phyloP scores from a whole-genome alignment of 2,329 filamentous ascomycete genomes.

The Tolypocladium album region DNA sequence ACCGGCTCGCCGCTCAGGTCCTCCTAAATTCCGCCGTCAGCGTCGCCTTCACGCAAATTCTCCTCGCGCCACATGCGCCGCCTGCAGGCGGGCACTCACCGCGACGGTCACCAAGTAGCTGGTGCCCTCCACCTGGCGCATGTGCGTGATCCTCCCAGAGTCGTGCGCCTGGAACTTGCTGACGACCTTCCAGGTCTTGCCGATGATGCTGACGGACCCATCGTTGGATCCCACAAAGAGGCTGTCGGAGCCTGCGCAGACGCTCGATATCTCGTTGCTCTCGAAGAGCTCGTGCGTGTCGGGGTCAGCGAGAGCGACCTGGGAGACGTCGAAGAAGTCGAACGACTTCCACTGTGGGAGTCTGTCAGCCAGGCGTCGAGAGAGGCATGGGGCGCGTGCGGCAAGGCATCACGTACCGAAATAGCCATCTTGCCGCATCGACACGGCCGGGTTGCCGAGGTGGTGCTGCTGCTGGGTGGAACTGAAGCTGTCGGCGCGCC shows the following conservation, averaged over 20 bases:
- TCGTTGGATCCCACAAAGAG: constrained; percentile 81
- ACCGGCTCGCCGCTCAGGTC: constrained; percentile 80
- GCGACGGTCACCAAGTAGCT: constrained; percentile 75
- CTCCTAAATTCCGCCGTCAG: constrained; percentile 40
- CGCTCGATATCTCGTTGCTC: constrained; percentile 70
- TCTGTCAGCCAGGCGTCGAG: background rate
- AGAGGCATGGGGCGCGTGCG: background rate
- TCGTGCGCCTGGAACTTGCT: constrained; percentile 84
- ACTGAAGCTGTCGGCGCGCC: background rate
- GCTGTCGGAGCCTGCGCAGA: constrained; percentile 79
- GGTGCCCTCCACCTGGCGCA: constrained; percentile 84
- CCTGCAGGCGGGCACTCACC: constrained; percentile 23
- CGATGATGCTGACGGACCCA: constrained; percentile 80
- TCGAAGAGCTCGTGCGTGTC: constrained; percentile 72
- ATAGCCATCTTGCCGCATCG: constrained; percentile 13
- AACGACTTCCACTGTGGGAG: constrained; percentile 84
- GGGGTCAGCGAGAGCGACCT: constrained; percentile 68
- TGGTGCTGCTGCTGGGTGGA: background rate
- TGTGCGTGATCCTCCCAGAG: constrained; percentile 69
- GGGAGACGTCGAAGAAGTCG: constrained; percentile 95
- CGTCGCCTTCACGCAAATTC: background rate
- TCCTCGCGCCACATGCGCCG: background rate
- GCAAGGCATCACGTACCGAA: constrained; percentile 7
- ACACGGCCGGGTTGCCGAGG: background rate
- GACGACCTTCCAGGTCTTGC: constrained; percentile 75